Percentiles rank a stretch among this genome's conserved stretches.
Evolutionary conservation across 176 grass and related monocot genomes (phyloP).

Genomic region (Oryza longistaminata): DNA sequence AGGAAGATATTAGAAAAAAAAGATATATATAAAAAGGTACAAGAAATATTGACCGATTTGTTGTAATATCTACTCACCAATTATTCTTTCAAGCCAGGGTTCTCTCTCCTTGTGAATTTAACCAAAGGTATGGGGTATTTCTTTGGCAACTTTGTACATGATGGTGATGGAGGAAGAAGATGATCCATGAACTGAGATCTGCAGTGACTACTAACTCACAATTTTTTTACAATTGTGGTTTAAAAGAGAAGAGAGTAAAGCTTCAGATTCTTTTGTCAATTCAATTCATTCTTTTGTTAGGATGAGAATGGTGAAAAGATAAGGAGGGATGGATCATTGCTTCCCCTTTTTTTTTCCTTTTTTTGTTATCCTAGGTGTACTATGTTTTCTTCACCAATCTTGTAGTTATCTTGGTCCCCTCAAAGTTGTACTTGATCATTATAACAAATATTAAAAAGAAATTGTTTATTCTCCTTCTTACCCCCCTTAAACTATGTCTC

Average conservation of each 20-base stretch:
- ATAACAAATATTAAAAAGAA: slow-evolving; percentile 48
- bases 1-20: slow-evolving; percentile 54
- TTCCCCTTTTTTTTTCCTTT: slow-evolving; percentile 18
- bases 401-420: slow-evolving; percentile 46
- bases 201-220: slow-evolving; percentile 61
- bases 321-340: slow-evolving; percentile 47
- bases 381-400: slow-evolving; percentile 44
- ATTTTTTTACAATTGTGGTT: slow-evolving; percentile 50
- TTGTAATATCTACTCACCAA: slow-evolving; percentile 86
- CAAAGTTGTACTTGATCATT: slow-evolving; percentile 53
- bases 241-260: slow-evolving; percentile 36
- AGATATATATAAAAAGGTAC: slow-evolving; percentile 66
- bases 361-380: slow-evolving; percentile 41
- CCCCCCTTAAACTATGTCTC: slow-evolving; percentile 1
- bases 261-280: slow-evolving; percentile 68
- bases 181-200: slow-evolving; percentile 66
- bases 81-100: slow-evolving; percentile 78
- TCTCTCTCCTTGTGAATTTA: slow-evolving; percentile 81
- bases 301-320: slow-evolving; percentile 45
- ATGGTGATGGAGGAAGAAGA: slow-evolving; percentile 51
- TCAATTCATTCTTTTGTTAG: slow-evolving; percentile 66
- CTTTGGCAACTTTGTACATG: slow-evolving; percentile 69
- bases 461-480: slow-evolving; percentile 5
- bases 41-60: slow-evolving; percentile 92
- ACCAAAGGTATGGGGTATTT: slow-evolving; percentile 68